Percentiles rank a stretch among this genome's conserved stretches.
These are phyloP conservation scores for Aspergillus sp. DNA, from an alignment of 2,329 filamentous ascomycete genomes.

Conservation along the genomic window DNA sequence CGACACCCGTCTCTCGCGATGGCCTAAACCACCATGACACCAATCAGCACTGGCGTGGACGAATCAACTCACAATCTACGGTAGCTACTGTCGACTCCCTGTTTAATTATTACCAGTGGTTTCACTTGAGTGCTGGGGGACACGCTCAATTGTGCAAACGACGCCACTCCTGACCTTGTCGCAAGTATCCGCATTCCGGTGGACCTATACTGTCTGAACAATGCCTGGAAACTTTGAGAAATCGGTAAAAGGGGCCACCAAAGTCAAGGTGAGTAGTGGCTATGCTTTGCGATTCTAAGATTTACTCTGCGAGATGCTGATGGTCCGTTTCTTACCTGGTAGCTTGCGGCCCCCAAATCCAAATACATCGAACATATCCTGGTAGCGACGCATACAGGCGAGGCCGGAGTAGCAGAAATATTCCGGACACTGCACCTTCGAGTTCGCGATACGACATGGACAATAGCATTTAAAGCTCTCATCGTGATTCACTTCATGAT, in stretches of 20 bases:
- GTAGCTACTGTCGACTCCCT: conserved; percentile 10
- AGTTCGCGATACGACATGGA: conserved; percentile 95
- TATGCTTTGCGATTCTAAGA: not conserved
- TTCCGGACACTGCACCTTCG: conserved; percentile 88
- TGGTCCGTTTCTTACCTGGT: conserved; percentile 21
- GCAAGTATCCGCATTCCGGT: conserved; percentile 8
- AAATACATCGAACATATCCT: conserved; percentile 99
- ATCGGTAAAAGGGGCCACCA: conserved; percentile 97
- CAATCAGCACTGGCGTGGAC: conserved; percentile 25
- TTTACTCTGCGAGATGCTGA: conserved; percentile 13
- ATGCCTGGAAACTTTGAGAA: conserved; percentile 79
- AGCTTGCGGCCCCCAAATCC: conserved; percentile 95
- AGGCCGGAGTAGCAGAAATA: conserved; percentile 92
- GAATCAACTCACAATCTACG: conserved; percentile 18
- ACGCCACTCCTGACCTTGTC: conserved; percentile 13
- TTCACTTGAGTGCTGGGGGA: too few relatives aligned
- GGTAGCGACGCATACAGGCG: conserved; percentile 88
- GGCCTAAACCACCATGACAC: conserved; percentile 30
- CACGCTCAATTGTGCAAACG: not conserved
- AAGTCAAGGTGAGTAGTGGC: conserved; percentile 73
- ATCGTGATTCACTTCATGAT: conserved; percentile 98
- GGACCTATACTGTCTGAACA: conserved; percentile 14
- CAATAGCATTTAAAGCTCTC: conserved; percentile 96
- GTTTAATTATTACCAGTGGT: not conserved
- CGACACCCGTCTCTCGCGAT: conserved; percentile 24